Percentiles rank a stretch among this genome's conserved stretches.
Conservation (phyloP, 2,329 filamentous ascomycete species). For the Fusarium camptoceras region DNA sequence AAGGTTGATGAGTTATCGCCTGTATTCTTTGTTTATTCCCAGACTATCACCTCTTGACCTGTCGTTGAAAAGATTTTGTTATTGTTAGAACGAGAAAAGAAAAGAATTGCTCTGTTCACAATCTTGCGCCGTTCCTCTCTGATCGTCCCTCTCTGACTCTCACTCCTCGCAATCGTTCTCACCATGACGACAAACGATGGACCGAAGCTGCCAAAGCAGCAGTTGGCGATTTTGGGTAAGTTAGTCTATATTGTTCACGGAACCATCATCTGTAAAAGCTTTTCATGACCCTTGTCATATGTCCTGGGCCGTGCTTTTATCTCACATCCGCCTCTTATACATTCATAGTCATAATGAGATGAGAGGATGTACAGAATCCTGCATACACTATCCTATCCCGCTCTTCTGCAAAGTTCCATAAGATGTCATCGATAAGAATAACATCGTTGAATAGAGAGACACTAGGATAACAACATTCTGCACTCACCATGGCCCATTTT, state of each 20-base stretch:
- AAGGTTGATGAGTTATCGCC: conserved; percentile 12
- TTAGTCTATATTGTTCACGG: not conserved
- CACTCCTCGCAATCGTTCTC: conserved; percentile 19
- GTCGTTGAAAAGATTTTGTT: not conserved
- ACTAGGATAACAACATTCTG: conserved; percentile 5
- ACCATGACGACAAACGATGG: conserved; percentile 46
- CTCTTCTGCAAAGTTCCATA: not conserved
- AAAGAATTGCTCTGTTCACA: conserved; percentile 11
- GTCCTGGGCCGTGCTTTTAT: conserved; percentile 8
- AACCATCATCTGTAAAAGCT: not conserved
- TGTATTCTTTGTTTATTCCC: not conserved
- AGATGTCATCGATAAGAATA: conserved; percentile 3
- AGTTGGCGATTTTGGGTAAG: conserved; percentile 82
- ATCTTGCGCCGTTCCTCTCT: conserved; percentile 5
- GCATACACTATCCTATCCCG: not conserved
- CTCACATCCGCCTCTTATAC: not conserved
- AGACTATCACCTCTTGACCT: not conserved
- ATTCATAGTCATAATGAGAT: not conserved
- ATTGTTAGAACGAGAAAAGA: conserved; percentile 5
- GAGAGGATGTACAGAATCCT: not conserved
- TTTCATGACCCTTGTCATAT: not conserved
- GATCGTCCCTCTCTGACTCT: not conserved
- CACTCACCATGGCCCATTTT: conserved; percentile 28
- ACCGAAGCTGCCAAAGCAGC: conserved; percentile 78
- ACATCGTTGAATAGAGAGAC: conserved; percentile 38